A percentile compares a stretch with the other conserved stretches of the same genome.
These are phyloP conservation scores for Suhomyces bolitotheri DNA, from an alignment of 1,139 yeast genomes.

Conservation along the genomic window DNA sequence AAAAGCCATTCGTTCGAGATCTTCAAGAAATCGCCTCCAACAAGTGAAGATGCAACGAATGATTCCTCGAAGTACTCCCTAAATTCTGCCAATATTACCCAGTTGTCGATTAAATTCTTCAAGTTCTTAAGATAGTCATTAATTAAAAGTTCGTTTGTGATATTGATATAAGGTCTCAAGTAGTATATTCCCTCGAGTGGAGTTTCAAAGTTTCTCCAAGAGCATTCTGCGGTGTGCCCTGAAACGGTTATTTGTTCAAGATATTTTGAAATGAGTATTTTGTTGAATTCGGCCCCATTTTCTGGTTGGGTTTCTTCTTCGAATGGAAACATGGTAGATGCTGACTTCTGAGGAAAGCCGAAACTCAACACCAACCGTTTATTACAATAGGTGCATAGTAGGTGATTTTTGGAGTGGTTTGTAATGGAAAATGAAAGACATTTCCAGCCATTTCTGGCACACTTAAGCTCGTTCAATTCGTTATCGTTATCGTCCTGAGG, in stretches of 20 bases:
- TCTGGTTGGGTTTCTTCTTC: slow-evolving; percentile 10
- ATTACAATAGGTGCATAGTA: slow-evolving; percentile 38
- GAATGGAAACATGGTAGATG: slow-evolving; percentile 7
- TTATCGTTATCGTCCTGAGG: slow-evolving; percentile 19
- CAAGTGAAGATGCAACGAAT: slow-evolving; percentile 8
- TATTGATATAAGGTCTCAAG: slow-evolving; percentile 34
- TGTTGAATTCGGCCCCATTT: slow-evolving; percentile 22
- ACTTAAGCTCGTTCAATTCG: slow-evolving; percentile 33
- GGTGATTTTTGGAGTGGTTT: slow-evolving; percentile 30
- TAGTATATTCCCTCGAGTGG: slow-evolving; percentile 40
- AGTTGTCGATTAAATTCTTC: slow-evolving; percentile 32
- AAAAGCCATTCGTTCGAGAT: slow-evolving; percentile 37
- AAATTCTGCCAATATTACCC: slow-evolving; percentile 20
- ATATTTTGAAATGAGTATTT: slow-evolving; percentile 27
- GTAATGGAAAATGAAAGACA: slow-evolving; percentile 32
- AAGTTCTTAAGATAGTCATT: slow-evolving; percentile 31
- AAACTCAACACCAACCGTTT: slow-evolving; percentile 32
- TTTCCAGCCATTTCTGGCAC: slow-evolving; percentile 47
- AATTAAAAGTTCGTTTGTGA: slow-evolving; percentile 32
- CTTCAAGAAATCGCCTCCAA: slow-evolving; percentile 18
- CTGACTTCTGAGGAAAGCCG: slow-evolving; percentile 11
- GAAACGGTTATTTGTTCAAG: slow-evolving; percentile 22
- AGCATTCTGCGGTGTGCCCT: slow-evolving; percentile 36
- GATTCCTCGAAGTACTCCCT: slow-evolving; percentile 14
- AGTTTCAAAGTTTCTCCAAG: slow-evolving; percentile 41